phyloP scores from a whole-genome alignment of 1,284 basidiomycete species.

The Microbotryum intermedium region DNA sequence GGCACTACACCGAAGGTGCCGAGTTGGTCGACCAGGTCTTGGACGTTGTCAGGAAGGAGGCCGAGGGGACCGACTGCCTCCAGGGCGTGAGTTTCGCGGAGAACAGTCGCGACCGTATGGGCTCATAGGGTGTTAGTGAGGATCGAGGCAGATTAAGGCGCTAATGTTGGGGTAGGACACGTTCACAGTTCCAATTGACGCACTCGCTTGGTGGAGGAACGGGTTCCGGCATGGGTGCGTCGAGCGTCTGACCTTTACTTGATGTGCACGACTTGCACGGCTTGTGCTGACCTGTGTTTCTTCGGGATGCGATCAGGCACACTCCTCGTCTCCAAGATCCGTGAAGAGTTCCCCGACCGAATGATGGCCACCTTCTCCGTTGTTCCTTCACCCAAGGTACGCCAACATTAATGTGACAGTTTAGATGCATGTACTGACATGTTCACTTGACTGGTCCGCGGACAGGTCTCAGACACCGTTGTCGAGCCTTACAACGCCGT shows the following conservation, averaged over 20 bases:
- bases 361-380: constrained; percentile 58
- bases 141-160: too few species aligned
- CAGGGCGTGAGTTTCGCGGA: constrained; percentile 54
- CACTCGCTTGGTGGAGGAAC: constrained; percentile 55
- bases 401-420: constrained; percentile 52
- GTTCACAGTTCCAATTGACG: constrained; percentile 48
- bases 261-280: too few species aligned
- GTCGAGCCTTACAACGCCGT: constrained; percentile 58
- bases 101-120: too few species aligned
- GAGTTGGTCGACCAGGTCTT: constrained; percentile 82
- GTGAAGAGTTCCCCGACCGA: constrained; percentile 52
- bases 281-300: not conserved
- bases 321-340: constrained; percentile 54
- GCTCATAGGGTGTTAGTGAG: too few species aligned
- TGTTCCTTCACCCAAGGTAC: constrained; percentile 33
- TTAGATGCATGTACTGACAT: constrained; percentile 34
- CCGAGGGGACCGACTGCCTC: constrained; percentile 50
- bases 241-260: not conserved
- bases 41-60: constrained; percentile 55
- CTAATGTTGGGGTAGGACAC: too few species aligned
- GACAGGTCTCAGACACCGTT: constrained; percentile 44
- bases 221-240: constrained; percentile 50
- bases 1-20: constrained; percentile 78
- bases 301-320: constrained; percentile 37
- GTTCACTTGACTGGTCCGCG: too few species aligned